Base-by-base conservation (phyloP, 2,329 filamentous ascomycete genomes). In the Exserohilum turcica region DNA sequence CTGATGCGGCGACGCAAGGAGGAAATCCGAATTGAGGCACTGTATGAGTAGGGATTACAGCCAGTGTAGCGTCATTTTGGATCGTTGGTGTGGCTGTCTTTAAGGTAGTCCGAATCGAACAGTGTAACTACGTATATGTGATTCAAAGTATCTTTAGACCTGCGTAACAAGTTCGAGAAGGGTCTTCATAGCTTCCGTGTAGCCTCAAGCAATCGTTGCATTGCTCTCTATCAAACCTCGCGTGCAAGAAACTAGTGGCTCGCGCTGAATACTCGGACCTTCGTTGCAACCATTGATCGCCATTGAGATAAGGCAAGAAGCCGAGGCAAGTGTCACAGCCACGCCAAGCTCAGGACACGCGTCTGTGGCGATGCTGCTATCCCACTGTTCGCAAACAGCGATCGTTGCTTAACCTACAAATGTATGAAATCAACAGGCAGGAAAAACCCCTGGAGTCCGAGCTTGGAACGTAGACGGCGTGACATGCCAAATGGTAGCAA, bases 1-100 rank as follows among this genome's bases (percentile, higher is more conserved):
- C 39, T 43, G 39, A n/a, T 43, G 15, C 24, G 39, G 24, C 39
- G 39, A 43, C 39, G 39, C 27, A 43, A 43, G 27, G 39, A 43
- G 39, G 39, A 43, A 43, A 43, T 43, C 7, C 39, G 39, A 43
- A 43, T 43, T 43, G 39, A 43, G 39, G 39, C 39, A 43, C 12
- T 43, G 24, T 43, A 43, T 43, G 39, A 43, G 39, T 31, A 43
- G 24, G 39, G 39, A 43, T 43, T 27, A 43, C 10, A n/a, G 31
- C 16, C 39, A 43, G 6, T 43, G 39, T 31, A 43, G 24, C 27
- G n/a, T 43, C 31, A 31, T 31, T 31, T 31, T n/a, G 39, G 19
- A 31, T 31, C 27, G 39, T 43, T 31, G 27, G 39, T 31, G 10
- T 43, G 31, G 39, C 39, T 43, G 27, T 31, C 39, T 43, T 43